phyloP scores from a whole-genome alignment of 129 eudicot species.

The Sambucus nigra region DNA sequence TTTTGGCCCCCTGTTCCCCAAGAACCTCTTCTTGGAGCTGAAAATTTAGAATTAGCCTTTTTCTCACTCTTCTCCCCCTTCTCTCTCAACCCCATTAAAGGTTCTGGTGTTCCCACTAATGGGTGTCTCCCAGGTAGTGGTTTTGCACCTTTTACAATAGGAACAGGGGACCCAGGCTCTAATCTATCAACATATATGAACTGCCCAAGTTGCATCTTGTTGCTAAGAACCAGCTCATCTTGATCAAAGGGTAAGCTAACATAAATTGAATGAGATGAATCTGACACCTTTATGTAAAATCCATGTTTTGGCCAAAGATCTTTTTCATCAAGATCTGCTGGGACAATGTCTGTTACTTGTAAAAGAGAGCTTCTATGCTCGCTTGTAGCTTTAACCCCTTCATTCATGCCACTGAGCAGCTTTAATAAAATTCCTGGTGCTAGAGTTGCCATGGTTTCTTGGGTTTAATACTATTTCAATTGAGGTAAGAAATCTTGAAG shows the following conservation, averaged over 20 bases:
- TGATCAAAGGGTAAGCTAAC: constrained; percentile 79
- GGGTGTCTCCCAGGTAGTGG: constrained; percentile 88
- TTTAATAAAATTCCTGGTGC: constrained; percentile 90
- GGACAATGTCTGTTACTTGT: constrained; percentile 91
- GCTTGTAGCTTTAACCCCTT: constrained; percentile 65
- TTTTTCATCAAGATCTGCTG: constrained; percentile 90
- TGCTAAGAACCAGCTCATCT: constrained; percentile 84
- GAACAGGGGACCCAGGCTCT: constrained; percentile 96
- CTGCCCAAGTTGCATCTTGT: constrained; percentile 94
- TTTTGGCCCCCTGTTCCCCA: constrained; percentile 68
- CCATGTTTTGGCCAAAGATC: constrained; percentile 83
- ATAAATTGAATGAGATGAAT: constrained; percentile 86
- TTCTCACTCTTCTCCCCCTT: constrained; percentile 47
- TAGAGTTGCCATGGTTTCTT: constrained; percentile 51
- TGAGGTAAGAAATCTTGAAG: background rate
- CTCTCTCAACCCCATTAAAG: constrained; percentile 40
- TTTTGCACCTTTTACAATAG: constrained; percentile 58
- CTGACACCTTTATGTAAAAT: constrained; percentile 79
- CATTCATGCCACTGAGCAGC: constrained; percentile 66
- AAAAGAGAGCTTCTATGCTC: constrained; percentile 77
- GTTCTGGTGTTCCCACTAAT: constrained; percentile 69
- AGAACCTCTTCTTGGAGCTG: constrained; percentile 50
- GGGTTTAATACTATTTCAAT: background rate
- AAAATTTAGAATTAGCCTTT: constrained; percentile 11
- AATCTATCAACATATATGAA: constrained; percentile 75